Evolutionary conservation across 768 basidiomycete genomes (phyloP), one percentile per base, ranked within the genome.

Genomic region (Amanita molliuscula): DNA sequence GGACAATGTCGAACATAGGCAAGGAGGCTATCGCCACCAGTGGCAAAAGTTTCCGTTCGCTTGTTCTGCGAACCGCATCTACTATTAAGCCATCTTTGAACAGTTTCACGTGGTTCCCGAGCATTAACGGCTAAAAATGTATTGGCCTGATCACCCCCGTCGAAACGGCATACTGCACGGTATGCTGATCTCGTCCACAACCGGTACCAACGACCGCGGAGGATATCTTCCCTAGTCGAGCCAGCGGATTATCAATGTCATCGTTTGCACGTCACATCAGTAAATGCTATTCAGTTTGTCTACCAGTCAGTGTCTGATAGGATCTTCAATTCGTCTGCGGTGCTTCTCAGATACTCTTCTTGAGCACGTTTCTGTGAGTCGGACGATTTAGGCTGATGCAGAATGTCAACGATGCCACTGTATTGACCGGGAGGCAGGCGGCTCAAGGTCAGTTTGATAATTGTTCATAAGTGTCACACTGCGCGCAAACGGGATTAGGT

Each of bases 401-500:
- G 69, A 41, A 85, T 78, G 35, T 88, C 83, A 42, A 78, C 64
- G 1, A 88, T 74, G 1, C 78, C 71, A 2, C 62, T 59, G 11
- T 81, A 77, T 31, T 77, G 70, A 11, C 75, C 74, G 6, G 69
- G 61, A 2, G 87, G 77, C 23, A 91, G 71, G 26, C 82, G 76
- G 29, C 71, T 74, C 49, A 91, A 67, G 18, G 76, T 69, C 16
- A 78, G 59, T 37, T 88, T 82, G 9, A 83, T 72, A 48, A 92
- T 88, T 92, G 58, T 21, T 2, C 31, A 47, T 47, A 44, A 36
- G 48, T 5, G 15, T 26, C 18, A 21, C 43, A n/a, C 6, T 33
- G n/a, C 88, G 76, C n/a, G 89, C 87, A 56, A 92, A 91, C 0
- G 85, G 83, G 11, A 82, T 69, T 18, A 91, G 68, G 3, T 81